Conservation (phyloP, 1,284 basidiomycete genomes). For the Mycosarcoma mackinlayi region DNA sequence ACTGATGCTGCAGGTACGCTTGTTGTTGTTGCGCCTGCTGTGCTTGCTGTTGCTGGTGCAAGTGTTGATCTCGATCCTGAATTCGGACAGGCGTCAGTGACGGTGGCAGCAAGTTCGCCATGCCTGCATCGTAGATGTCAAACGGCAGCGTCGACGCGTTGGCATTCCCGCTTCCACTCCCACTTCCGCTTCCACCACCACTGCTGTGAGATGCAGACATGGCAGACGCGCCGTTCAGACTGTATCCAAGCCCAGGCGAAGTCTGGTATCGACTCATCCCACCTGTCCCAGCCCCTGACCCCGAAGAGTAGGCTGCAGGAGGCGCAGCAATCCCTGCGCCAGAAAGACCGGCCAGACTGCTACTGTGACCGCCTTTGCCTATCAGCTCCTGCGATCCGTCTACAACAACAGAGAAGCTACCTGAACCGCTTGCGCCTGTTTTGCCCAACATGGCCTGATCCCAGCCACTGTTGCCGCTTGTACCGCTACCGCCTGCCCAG, state of each 20-base stretch:
- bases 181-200: slow-evolving; percentile 3
- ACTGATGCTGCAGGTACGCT: slow-evolving; percentile 20
- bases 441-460: slow-evolving; percentile 20
- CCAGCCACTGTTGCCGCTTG: slow-evolving; percentile 9
- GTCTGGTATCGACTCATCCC: slow-evolving; percentile 26
- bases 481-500: slow-evolving; percentile 13
- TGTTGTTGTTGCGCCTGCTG: slow-evolving; percentile 24
- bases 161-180: not conserved
- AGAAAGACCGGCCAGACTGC: slow-evolving; percentile 2
- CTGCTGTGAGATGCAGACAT: slow-evolving; percentile 17
- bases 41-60: slow-evolving; percentile 20
- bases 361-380: slow-evolving; percentile 4
- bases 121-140: slow-evolving; percentile 59
- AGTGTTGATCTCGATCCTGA: slow-evolving; percentile 36
- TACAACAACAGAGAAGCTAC: slow-evolving; percentile 38
- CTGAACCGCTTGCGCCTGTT: slow-evolving; percentile 14
- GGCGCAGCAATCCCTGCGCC: slow-evolving; percentile 33
- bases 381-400: slow-evolving; percentile 25
- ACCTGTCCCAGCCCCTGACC: not conserved
- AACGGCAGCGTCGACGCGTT: slow-evolving; percentile 41
- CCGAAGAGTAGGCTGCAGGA: slow-evolving; percentile 37
- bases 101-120: slow-evolving; percentile 48
- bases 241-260: slow-evolving; percentile 22
- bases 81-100: slow-evolving; percentile 41
- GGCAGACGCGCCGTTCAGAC: slow-evolving; percentile 9